Evolutionary conservation across 2,329 filamentous ascomycete species (phyloP), one percentile per base, ranked within the genome.

Genomic region (Clonostachys rhizophaga): DNA sequence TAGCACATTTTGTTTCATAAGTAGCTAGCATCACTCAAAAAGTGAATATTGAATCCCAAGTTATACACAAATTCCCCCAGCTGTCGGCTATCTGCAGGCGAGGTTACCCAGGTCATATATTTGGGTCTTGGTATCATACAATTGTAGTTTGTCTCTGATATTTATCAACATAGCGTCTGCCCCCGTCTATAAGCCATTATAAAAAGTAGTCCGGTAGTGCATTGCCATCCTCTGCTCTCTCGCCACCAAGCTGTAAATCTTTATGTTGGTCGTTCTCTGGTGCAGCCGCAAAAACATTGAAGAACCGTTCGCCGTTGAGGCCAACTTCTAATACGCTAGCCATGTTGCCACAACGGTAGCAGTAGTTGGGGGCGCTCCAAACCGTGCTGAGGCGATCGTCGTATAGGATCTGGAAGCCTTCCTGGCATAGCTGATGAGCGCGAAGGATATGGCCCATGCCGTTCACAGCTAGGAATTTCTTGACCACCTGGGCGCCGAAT

Each of bases 351-450:
- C 94, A 99, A 35, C 91, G 79, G 66, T 96, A 96, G 69, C 89
- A 95, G 69, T 95, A 95, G 60, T 95, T 99, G 3, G 94, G 94
- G 5, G 94, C 94, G 64, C 91, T 96, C 94, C 94, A 99, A 7
- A 99, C 94, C 1, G 94, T 99, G 65, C 90, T 96, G 36, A 99
- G 72, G 14, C 87, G 82, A 67, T 97, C 92, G 59, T 97, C 92
- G 66, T 96, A 99, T 14, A 99, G 81, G 42, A 97, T 88, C 70
- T 97, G 94, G 66, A 92, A 99, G 1, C 94, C 94, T 70, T 99
- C 94, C 67, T 99, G 94, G 66, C 94, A 99, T 5, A 99, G 80
- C 71, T 99, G 94, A 68, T 99, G 94, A n/a, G 94, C 94, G 20
- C 94, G 88, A 48, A 99, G 76, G 54, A 99, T 99, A 67, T 99